Percentiles rank a stretch among this genome's conserved stretches.
phyloP scores from a whole-genome alignment of 2,329 filamentous ascomycete genomes.

The Fusarium torreyae region DNA sequence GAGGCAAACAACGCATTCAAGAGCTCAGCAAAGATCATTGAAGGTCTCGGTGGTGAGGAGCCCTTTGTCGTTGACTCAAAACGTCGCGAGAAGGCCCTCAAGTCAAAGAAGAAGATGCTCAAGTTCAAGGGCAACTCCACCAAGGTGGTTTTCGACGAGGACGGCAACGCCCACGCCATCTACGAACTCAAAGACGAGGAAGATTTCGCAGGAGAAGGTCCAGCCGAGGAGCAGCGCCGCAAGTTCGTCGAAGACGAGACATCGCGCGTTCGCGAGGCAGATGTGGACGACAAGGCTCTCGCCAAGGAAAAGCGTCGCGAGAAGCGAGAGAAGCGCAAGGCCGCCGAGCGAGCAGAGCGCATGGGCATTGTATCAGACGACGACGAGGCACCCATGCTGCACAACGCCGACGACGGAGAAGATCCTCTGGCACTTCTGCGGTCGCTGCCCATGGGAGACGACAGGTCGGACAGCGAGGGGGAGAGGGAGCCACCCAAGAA shows the following conservation, averaged over 20 bases:
- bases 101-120: slow-evolving; percentile 93
- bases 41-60: slow-evolving; percentile 77
- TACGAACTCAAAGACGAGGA: slow-evolving; percentile 92
- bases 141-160: slow-evolving; percentile 93
- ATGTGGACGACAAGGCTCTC: slow-evolving; percentile 85
- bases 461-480: slow-evolving; percentile 52
- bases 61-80: slow-evolving; percentile 92
- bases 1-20: slow-evolving; percentile 62
- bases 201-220: slow-evolving; percentile 81
- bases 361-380: slow-evolving; percentile 48
- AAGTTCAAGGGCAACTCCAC: slow-evolving; percentile 90
- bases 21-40: slow-evolving; percentile 71
- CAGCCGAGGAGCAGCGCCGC: slow-evolving; percentile 81
- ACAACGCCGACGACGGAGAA: slow-evolving; percentile 49
- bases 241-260: slow-evolving; percentile 85
- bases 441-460: slow-evolving; percentile 67
- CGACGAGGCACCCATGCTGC: slow-evolving; percentile 54
- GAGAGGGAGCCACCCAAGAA: slow-evolving; percentile 63
- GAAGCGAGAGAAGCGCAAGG: slow-evolving; percentile 82
- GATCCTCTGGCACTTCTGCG: slow-evolving; percentile 68
- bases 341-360: slow-evolving; percentile 67
- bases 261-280: slow-evolving; percentile 79
- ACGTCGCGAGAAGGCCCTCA: slow-evolving; percentile 93
- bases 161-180: slow-evolving; percentile 85
- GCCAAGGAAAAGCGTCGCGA: slow-evolving; percentile 84